Evolutionary conservation across 768 basidiomycete genomes (phyloP), one percentile per base, ranked within the genome.

Genomic region (Paxillus involutus): DNA sequence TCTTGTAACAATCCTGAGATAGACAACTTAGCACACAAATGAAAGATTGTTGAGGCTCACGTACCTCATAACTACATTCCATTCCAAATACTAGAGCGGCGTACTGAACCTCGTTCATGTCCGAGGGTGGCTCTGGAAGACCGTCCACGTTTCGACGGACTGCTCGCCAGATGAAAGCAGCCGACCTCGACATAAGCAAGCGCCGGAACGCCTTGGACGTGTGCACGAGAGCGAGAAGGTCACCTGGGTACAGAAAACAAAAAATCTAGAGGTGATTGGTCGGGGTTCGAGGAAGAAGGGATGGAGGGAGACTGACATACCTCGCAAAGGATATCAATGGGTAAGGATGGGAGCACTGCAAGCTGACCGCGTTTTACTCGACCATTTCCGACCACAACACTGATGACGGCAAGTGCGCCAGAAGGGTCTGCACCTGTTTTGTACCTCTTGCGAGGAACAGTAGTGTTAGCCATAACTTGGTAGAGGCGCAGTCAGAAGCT

Each of bases 91-190:
- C 70, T 26, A 85, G 73, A 52, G 77, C 75, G 4, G 77, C 77
- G 62, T 75, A 84, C 47, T 75, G 73, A n/a, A 78, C 71, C 57
- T 83, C 80, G 29, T 57, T 71, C 71, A 83, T 69, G 43, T 72
- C 76, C n/a, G 65, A 48, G 12, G 79, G 82, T 37, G 71, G 75
- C 24, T 74, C 71, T 4, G 81, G 83, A 26, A 83, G 63, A 16
- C 63, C 71, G 17, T 55, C 59, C 32, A 81, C 57, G 49, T 73
- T 73, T 42, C 56, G 47, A 19, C 75, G 70, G 33, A 76, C 72
- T 24, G 67, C 55, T 29, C 55, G 63, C 71, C 72, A 60, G 61
- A 73, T 49, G 55, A 71, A 58, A 64, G 60, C 51, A 60, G 68
- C 13, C 52, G 73, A 39, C 52, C 49, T 49, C 12, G 51, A 60